Base-by-base conservation (phyloP, 768 basidiomycete species). In the Coprinopsis strossmayeri region DNA sequence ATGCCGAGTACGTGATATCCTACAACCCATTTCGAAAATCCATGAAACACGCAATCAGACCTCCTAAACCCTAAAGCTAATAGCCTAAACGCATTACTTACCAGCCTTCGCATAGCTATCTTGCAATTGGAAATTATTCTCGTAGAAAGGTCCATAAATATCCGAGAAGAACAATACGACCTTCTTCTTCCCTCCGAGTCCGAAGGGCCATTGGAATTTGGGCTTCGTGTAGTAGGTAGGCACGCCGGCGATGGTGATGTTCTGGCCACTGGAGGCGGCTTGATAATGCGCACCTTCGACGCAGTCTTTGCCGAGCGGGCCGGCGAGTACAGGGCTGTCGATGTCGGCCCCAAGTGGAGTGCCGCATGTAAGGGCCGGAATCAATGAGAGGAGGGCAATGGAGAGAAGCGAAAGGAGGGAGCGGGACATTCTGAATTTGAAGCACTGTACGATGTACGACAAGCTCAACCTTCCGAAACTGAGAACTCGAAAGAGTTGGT, bases 41-140 rank as follows among this genome's bases (percentile, higher is more conserved):
- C n/a, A 23, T 45, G 21, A 37, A 17, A 5, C 24, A 5, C 21
- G 17, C 3, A 2, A 23, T 34, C 11, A 34, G 24, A 11, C 21
- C n/a, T 34, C 11, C 39, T 25, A 13, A 23, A 38, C 12, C 4
- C 7, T 3, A 43, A 20, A 20, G 9, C 2, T 24, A 18, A 17
- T 7, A 41, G 12, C n/a, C n/a, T n/a, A n/a, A n/a, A n/a, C n/a
- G 4, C 32, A 28, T 26, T 23, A 46, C 65, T 1, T 49, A 84
- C 83, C 82, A n/a, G 76, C 66, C 4, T 72, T 64, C 1, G 84
- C 82, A 51, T 77, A 81, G 54, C 74, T 84, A 58, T 86, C 82
- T 58, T 82, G 79, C 7, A 85, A 47, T 24, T 82, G 64, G 59
- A 80, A 67, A 44, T 72, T 74, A 59, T 84, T 84, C 52, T 74